Conservation (phyloP, 2,329 filamentous ascomycete genomes). For the Zopfia rhizophila region DNA sequence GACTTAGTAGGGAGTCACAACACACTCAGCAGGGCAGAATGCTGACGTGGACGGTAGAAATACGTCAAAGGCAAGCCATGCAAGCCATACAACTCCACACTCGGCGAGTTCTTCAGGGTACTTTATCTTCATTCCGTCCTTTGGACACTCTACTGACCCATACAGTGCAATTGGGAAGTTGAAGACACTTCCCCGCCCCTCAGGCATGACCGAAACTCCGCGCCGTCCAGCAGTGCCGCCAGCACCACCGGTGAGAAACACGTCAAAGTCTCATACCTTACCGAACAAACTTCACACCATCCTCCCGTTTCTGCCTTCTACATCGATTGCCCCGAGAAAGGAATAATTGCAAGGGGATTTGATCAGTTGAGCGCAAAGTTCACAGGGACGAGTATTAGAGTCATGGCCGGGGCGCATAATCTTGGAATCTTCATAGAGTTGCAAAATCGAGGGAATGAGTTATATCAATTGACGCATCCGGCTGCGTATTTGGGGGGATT, state of each 20-base stretch:
- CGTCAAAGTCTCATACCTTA: constrained; percentile 90
- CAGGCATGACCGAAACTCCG: constrained; percentile 55
- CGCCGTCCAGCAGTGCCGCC: constrained; percentile 45
- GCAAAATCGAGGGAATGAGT: constrained; percentile 81
- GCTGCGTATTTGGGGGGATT: constrained; percentile 92
- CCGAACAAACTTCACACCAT: constrained; percentile 97
- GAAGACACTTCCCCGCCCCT: constrained; percentile 77
- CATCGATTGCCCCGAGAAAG: constrained; percentile 90
- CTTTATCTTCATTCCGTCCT: constrained; percentile 40
- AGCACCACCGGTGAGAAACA: constrained; percentile 56
- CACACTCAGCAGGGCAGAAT: not conserved
- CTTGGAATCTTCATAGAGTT: constrained; percentile 94
- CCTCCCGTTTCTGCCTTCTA: constrained; percentile 97
- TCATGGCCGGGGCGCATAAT: constrained; percentile 92
- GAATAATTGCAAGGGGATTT: constrained; percentile 86
- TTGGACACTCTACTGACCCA: constrained; percentile 27
- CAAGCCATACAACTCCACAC: constrained; percentile 97
- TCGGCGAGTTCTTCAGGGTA: constrained; percentile 97
- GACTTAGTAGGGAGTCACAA: constrained; percentile 72
- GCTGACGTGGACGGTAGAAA: constrained; percentile 67
- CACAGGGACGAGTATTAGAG: constrained; percentile 92
- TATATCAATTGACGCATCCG: constrained; percentile 94
- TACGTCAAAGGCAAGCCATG: constrained; percentile 98
- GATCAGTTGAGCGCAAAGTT: constrained; percentile 98
- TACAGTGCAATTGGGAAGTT: constrained; percentile 92